Base-by-base conservation (phyloP, 306 rosid genomes). In the Corylus heterophylla region DNA sequence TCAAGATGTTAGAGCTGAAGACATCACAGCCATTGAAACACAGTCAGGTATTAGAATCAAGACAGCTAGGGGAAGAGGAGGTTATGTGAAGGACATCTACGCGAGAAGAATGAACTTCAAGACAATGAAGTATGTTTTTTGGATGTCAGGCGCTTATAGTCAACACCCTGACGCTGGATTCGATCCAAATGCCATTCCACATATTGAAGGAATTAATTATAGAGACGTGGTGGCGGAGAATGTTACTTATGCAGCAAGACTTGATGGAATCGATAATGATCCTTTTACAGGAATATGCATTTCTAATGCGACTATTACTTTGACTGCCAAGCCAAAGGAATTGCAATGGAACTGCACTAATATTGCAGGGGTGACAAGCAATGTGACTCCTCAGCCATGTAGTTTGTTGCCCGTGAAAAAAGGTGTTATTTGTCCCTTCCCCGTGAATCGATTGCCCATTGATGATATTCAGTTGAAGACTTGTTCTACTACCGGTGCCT, bases 41-140 rank as follows among this genome's bases (percentile, higher is more conserved):
- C 61, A 92, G 72, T 89, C 97, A 1, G 89, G 86, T 11, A 62
- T 94, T 31, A 79, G 97, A 54, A 90, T 90, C 82, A 94, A 94
- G 74, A 83, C 93, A 0, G 90, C 89, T 0, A 22, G 58, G 0
- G 97, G 97, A 1, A 85, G 91, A 75, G 97, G 98, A 1, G 96
- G 45, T 8, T 92, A 73, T 68, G 97, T 90, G 44, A 90, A 84
- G 13, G 88, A 90, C 77, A 91, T 94, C 11, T 90, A 78, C 83
- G 92, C 81, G 0, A 84, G 80, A 47, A 83, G 90, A 78, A 63
- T 89, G 91, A 69, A 1, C 31, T 54, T 91, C 14, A 75, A 74
- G 11, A 85, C 90, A 7, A 93, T 91, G 97, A 91, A 89, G 54
- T 93, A 86, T 50, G 97, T 82, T 7, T 91, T 91, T 47, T 88